phyloP scores from a whole-genome alignment of 345 rosid genomes.

The Arabis hirsuta region DNA sequence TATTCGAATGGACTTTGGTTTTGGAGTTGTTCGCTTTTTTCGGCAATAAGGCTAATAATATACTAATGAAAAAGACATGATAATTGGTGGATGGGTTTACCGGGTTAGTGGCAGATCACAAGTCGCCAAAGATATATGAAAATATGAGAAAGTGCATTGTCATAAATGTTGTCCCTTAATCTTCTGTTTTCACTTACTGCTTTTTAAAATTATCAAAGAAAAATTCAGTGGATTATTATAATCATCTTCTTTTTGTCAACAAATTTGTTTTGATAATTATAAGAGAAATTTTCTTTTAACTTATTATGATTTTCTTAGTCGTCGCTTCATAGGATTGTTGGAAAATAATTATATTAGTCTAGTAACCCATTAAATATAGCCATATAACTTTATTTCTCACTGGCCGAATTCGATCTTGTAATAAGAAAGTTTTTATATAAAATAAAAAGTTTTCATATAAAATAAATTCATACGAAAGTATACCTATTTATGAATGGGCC shows the following conservation, averaged over 20 bases:
- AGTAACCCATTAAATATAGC: not conserved
- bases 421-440: not conserved
- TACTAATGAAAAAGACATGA: constrained; percentile 35
- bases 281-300: not conserved
- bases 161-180: constrained; percentile 27
- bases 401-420: not conserved
- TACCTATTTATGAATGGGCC: constrained; percentile 9
- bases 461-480: too few relatives aligned
- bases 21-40: constrained; percentile 1
- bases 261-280: not conserved
- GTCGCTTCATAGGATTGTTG: not conserved
- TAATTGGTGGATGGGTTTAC: constrained; percentile 44
- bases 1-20: constrained; percentile 10
- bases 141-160: constrained; percentile 3
- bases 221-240: not conserved
- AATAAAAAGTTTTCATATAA: too few relatives aligned
- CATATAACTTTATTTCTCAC: not conserved
- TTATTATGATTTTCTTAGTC: not conserved
- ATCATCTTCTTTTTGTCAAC: constrained; percentile 6
- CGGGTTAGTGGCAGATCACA: constrained; percentile 27
- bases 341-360: not conserved
- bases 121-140: constrained; percentile 30
- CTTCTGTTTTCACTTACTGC: not conserved
- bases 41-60: constrained; percentile 21
- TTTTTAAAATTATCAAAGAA: constrained; percentile 5